phyloP scores from a whole-genome alignment of 768 basidiomycete genomes.

The Lentinula raphanica region DNA sequence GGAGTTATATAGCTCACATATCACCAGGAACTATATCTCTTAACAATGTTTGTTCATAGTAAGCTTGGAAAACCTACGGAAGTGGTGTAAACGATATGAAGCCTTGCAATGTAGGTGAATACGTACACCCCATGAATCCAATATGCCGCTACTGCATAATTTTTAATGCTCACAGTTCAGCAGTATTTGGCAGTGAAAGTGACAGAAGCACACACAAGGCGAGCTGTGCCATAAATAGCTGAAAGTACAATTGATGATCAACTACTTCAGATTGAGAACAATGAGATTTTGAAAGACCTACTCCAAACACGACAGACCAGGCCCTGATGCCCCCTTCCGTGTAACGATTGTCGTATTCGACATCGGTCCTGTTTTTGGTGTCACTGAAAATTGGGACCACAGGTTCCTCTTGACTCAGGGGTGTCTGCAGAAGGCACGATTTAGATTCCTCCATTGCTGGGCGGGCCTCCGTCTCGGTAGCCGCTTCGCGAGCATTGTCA shows the following conservation, averaged over 20 bases:
- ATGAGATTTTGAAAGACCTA: background rate
- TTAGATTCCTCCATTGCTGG: too few species aligned
- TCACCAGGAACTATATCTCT: too few species aligned
- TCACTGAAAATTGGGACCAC: too few species aligned
- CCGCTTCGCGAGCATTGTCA: too few species aligned
- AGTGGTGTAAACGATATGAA: too few species aligned
- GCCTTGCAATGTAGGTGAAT: too few species aligned
- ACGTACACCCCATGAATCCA: background rate
- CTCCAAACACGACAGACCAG: background rate
- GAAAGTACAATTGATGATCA: background rate
- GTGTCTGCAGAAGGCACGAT: too few species aligned
- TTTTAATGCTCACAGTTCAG: background rate
- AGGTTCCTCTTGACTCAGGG: too few species aligned
- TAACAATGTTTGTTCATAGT: too few species aligned
- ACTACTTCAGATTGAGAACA: background rate
- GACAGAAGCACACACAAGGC: background rate
- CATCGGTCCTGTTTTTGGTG: background rate
- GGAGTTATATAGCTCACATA: background rate
- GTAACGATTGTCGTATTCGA: background rate
- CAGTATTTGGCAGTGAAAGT: background rate
- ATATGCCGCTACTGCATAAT: background rate
- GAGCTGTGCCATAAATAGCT: background rate
- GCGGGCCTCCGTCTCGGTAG: too few species aligned
- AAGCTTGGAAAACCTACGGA: too few species aligned
- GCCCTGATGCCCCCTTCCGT: background rate